Evolutionary conservation across 352 stramenopile genomes (phyloP), one percentile per base, ranked within the genome.

Genomic region (Globisporangium megalacanthum): DNA sequence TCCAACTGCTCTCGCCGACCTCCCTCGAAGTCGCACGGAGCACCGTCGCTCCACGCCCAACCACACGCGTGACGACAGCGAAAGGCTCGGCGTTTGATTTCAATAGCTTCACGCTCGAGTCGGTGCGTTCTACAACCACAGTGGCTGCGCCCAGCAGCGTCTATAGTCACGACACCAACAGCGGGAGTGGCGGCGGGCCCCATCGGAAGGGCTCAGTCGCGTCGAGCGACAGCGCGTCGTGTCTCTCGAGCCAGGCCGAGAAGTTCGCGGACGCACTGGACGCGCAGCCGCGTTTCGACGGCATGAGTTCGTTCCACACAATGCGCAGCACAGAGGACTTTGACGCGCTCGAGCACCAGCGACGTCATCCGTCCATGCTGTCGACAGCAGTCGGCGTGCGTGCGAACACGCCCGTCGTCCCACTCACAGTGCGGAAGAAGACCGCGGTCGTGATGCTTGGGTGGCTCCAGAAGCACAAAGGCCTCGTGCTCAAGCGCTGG

Each of bases 401-500:
- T n/a, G n/a, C n/a, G n/a, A n/a, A 4, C 25, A 20, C 36, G 17
- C 13, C 25, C 4, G 31, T 37, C 7, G 20, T 14, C n/a, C 3
- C 37, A 19, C 17, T 49, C 31, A 29, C 22, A 7, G 4, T 25
- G 0, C 49, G 37, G 17, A 62, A 49, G 15, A 62, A 54, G 19
- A 69, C 67, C 1, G 60, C 67, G 7, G 66, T 82, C 17, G 53
- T 71, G 0, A 69, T 72, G 58, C 61, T 58, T 17, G 73, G 77
- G 0, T 87, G 73, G 73, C 56, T 86, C n/a, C 71, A 86, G 63
- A 72, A 72, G 31, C 66, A 69, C 33, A 76, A 78, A 37, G 73
- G 76, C 0, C 58, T 72, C 14, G 64, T 86, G n/a, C 50, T 86
- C 39, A 82, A 79, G 63, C 73, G 76, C 17, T 86, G 76, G 76